A percentile compares a stretch with the other conserved stretches of the same genome.
These are phyloP conservation scores for Pseudocercospora fuligena DNA, from an alignment of 2,329 filamentous ascomycete genomes.

Conservation along the genomic window DNA sequence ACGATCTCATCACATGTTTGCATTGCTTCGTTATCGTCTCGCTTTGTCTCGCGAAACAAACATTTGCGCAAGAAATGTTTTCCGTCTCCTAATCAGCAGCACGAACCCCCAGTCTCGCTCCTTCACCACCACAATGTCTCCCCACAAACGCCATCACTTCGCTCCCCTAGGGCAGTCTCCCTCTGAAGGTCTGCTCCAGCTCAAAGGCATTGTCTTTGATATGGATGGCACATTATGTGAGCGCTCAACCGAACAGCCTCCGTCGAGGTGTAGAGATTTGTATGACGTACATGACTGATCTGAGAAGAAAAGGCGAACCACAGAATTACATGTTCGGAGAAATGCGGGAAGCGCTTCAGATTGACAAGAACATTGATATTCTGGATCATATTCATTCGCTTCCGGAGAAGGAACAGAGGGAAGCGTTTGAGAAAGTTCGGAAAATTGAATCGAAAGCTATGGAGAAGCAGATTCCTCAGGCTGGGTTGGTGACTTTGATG, in stretches of 20 bases:
- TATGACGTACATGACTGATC: slow-evolving; percentile 5
- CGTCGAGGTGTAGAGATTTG: too few relatives aligned
- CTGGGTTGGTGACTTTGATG: slow-evolving; percentile 79
- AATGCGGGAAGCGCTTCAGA: slow-evolving; percentile 78
- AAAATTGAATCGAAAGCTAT: slow-evolving; percentile 82
- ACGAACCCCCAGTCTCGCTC: not conserved
- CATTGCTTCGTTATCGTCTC: not conserved
- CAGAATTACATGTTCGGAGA: slow-evolving; percentile 95
- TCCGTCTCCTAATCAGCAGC: not conserved
- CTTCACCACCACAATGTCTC: slow-evolving; percentile 2
- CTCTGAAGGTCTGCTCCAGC: slow-evolving; percentile 42
- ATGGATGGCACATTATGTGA: slow-evolving; percentile 92
- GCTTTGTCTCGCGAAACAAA: not conserved
- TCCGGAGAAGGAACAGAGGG: slow-evolving; percentile 58
- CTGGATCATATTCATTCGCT: slow-evolving; percentile 84
- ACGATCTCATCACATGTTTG: not conserved
- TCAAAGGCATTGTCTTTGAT: slow-evolving; percentile 78
- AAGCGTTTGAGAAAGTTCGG: slow-evolving; percentile 75
- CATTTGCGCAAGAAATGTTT: not conserved
- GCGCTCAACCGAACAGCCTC: too few relatives aligned
- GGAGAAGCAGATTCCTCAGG: slow-evolving; percentile 77
- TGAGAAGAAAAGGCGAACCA: slow-evolving; percentile 65
- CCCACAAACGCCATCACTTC: slow-evolving; percentile 42
- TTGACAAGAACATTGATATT: slow-evolving; percentile 77
- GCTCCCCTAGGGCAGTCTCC: slow-evolving; percentile 51